A percentile compares a stretch with the other conserved stretches of the same genome.
Evolutionary conservation across 768 basidiomycete genomes (phyloP).

Genomic region (Mycena crocata): DNA sequence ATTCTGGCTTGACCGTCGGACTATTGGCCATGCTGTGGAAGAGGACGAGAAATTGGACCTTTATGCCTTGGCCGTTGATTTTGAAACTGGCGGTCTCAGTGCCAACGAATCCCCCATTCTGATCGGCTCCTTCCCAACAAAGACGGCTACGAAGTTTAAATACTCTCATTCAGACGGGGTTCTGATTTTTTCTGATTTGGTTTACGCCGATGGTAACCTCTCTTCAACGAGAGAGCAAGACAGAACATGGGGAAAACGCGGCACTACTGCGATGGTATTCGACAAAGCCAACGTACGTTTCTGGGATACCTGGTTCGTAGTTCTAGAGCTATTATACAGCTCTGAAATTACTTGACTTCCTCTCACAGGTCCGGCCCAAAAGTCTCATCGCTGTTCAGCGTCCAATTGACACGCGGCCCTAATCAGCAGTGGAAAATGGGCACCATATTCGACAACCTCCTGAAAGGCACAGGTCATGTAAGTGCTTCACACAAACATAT

Average conservation of each 20-base stretch:
- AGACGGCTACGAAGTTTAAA: conserved; percentile 77
- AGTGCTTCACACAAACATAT: conserved; percentile 35
- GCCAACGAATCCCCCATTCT: too few relatives aligned
- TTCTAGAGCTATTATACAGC: not conserved
- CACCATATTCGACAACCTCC: conserved; percentile 64
- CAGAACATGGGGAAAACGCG: conserved; percentile 76
- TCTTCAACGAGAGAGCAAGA: conserved; percentile 77
- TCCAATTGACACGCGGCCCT: conserved; percentile 61
- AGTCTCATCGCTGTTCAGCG: conserved; percentile 76
- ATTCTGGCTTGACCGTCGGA: conserved; percentile 81
- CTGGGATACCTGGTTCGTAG: conserved; percentile 64
- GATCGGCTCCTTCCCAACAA: conserved; percentile 76
- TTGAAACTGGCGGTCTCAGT: conserved; percentile 44
- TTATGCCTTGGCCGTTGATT: conserved; percentile 66
- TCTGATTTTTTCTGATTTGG: conserved; percentile 88
- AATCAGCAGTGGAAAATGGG: conserved; percentile 67
- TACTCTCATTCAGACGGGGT: conserved; percentile 49
- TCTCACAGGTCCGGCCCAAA: conserved; percentile 73
- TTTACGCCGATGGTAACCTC: conserved; percentile 81
- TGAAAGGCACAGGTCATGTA: conserved; percentile 80
- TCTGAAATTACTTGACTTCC: conserved; percentile 37
- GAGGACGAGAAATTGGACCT: conserved; percentile 65
- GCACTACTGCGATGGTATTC: conserved; percentile 78
- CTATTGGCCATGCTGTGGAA: conserved; percentile 75
- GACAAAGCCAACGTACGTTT: conserved; percentile 75